These are phyloP conservation scores for Hypoxylon sp. DNA, from an alignment of 2,329 filamentous ascomycete genomes.

Conservation along the genomic window DNA sequence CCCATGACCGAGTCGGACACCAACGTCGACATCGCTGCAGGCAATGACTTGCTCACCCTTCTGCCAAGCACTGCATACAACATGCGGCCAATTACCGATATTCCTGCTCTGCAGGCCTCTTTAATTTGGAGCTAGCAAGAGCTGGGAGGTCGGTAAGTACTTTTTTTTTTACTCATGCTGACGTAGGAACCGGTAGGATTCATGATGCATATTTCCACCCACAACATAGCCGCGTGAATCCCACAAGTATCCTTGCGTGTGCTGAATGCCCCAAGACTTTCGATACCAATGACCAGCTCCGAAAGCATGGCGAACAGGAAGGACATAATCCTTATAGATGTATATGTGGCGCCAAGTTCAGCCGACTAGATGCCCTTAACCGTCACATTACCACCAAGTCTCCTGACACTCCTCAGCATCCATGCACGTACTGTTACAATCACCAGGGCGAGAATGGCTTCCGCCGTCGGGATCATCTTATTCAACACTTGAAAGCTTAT, in stretches of 20 bases:
- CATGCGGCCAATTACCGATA: neutral
- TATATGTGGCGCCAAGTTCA: constrained; percentile 32
- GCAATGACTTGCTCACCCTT: constrained; percentile 6
- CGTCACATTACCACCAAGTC: constrained; percentile 39
- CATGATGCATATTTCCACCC: too few relatives aligned
- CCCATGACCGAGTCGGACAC: constrained; percentile 5
- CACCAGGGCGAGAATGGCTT: constrained; percentile 28
- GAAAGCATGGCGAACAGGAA: constrained; percentile 13
- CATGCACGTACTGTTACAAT: constrained; percentile 35
- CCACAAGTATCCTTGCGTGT: neutral
- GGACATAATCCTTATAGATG: constrained; percentile 35
- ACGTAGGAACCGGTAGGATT: too few relatives aligned
- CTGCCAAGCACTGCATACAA: constrained; percentile 1
- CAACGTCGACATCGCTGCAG: too few relatives aligned
- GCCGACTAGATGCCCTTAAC: constrained; percentile 28
- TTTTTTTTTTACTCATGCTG: constrained; percentile 27
- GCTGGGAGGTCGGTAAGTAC: constrained; percentile 21
- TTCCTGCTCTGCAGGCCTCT: neutral
- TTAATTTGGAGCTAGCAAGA: neutral
- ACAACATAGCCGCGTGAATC: neutral
- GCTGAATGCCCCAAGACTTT: constrained; percentile 15
- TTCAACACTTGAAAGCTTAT: constrained; percentile 38
- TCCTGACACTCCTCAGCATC: constrained; percentile 15
- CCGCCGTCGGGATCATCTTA: constrained; percentile 34
- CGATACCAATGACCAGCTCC: constrained; percentile 13